A percentile compares a stretch with the other conserved stretches of the same genome.
Conservation (phyloP, 2,329 filamentous ascomycete species). For the Exophiala sideris region DNA sequence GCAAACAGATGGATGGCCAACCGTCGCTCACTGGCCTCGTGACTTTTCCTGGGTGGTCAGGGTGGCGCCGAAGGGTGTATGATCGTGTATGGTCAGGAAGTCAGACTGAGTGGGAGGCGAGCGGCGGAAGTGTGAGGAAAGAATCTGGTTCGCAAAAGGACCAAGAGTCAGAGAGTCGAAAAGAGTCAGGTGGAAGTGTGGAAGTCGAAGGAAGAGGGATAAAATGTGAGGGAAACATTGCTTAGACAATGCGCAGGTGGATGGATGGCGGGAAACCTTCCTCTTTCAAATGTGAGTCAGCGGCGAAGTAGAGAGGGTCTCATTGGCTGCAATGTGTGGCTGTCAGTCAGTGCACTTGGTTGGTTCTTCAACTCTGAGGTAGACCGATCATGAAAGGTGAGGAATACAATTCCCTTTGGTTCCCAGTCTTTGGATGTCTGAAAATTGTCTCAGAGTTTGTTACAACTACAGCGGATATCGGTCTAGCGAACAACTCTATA, state of each 20-base stretch:
- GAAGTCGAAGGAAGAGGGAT: neutral
- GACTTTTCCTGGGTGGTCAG: neutral
- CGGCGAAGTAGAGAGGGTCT: too few relatives aligned
- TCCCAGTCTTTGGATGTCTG: too few relatives aligned
- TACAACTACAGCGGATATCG: too few relatives aligned
- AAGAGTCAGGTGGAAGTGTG: constrained; percentile 7
- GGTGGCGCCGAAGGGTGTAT: neutral
- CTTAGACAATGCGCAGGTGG: neutral
- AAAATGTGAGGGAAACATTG: neutral
- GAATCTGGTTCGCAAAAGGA: neutral
- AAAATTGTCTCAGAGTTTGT: too few relatives aligned
- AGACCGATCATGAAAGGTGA: too few relatives aligned
- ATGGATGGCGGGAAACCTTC: neutral
- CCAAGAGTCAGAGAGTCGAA: neutral
- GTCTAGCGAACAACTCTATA: too few relatives aligned
- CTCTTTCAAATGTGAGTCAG: neutral
- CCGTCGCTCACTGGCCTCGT: neutral
- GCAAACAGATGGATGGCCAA: constrained; percentile 16
- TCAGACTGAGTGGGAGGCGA: neutral
- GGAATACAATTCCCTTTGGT: too few relatives aligned
- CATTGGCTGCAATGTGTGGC: too few relatives aligned
- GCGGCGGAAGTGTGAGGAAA: neutral
- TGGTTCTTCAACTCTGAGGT: too few relatives aligned
- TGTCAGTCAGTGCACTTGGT: too few relatives aligned
- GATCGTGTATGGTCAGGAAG: neutral